Evolutionary conservation across 768 basidiomycete species (phyloP).

Genomic region (Termitomyces titanicus): DNA sequence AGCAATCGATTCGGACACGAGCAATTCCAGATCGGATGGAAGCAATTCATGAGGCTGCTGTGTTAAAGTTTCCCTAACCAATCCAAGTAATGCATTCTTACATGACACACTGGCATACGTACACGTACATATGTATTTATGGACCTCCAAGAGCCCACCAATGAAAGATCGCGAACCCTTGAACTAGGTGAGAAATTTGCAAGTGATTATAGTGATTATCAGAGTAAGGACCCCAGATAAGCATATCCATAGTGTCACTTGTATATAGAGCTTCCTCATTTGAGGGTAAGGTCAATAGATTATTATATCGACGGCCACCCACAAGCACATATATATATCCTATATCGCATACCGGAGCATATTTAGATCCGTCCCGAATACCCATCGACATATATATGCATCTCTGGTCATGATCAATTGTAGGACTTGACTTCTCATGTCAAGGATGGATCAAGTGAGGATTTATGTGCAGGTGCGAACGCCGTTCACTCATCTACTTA

Average conservation of each 20-base stretch:
- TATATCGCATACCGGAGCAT: background rate
- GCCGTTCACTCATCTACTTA: background rate
- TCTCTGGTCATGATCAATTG: background rate
- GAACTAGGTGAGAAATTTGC: background rate
- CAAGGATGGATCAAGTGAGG: background rate
- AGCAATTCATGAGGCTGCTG: background rate
- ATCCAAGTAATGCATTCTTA: conserved; percentile 1
- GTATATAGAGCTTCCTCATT: background rate
- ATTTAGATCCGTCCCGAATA: conserved; percentile 11
- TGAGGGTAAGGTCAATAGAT: background rate
- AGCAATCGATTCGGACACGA: background rate
- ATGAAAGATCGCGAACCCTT: background rate
- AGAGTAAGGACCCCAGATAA: background rate
- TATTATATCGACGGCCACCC: background rate
- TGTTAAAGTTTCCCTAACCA: conserved; percentile 5
- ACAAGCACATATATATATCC: background rate
- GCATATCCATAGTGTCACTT: background rate
- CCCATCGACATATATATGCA: background rate
- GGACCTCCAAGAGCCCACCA: conserved; percentile 7
- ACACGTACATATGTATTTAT: background rate
- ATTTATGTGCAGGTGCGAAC: background rate
- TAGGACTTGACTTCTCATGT: conserved; percentile 9
- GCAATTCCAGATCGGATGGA: conserved; percentile 1
- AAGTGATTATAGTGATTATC: background rate
- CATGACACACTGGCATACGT: background rate